Evolutionary conservation across 495 filamentous ascomycete genomes (phyloP).

Genomic region (Lindgomyces ingoldianus): DNA sequence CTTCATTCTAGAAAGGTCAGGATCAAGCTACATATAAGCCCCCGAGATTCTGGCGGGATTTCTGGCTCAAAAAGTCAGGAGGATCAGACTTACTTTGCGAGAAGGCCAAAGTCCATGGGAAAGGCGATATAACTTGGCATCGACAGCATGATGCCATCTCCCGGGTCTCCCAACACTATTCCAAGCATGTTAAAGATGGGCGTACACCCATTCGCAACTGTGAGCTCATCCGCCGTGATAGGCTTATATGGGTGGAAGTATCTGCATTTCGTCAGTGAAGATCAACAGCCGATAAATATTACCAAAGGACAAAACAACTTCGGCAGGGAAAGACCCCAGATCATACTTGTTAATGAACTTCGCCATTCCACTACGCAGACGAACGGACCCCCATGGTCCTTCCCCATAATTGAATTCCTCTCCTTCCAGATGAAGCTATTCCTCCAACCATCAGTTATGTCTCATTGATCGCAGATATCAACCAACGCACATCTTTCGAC

Average conservation of each 20-base stretch:
- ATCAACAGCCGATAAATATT: too few species aligned
- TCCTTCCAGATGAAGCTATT: neutral
- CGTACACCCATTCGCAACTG: conserved; percentile 30
- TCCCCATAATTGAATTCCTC: conserved; percentile 38
- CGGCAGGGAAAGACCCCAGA: too few species aligned
- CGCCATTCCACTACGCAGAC: conserved; percentile 37
- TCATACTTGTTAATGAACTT: conserved; percentile 33
- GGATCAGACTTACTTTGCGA: conserved; percentile 13
- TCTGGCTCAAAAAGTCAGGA: neutral
- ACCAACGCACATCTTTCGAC: too few species aligned
- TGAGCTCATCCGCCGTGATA: conserved; percentile 21
- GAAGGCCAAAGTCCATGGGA: conserved; percentile 23
- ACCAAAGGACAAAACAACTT: too few species aligned
- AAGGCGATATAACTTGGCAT: conserved; percentile 37
- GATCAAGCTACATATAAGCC: too few species aligned
- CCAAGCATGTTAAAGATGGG: conserved; percentile 35
- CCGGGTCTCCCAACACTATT: conserved; percentile 29
- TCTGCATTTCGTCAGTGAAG: conserved; percentile 4
- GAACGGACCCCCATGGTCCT: conserved; percentile 34
- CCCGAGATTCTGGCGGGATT: neutral
- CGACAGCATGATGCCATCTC: conserved; percentile 38
- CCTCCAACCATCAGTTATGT: neutral
- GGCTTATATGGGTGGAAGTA: conserved; percentile 28
- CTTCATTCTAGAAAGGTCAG: neutral
- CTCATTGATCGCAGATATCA: neutral